Percentiles rank a stretch among this genome's conserved stretches.
Evolutionary conservation across 768 basidiomycete genomes (phyloP).

Genomic region (Hericium rajendrae): DNA sequence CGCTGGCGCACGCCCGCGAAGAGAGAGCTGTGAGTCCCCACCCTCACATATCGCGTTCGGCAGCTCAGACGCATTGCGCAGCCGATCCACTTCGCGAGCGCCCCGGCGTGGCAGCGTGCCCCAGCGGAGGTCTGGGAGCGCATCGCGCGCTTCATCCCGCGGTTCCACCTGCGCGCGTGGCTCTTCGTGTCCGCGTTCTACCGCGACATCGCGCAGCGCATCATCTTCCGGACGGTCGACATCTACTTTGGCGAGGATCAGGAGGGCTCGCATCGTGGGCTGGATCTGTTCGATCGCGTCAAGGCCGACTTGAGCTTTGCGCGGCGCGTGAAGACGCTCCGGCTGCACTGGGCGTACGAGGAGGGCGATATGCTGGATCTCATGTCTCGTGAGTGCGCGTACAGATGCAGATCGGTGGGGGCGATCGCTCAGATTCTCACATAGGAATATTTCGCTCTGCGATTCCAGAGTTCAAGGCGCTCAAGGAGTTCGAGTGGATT

Average conservation of each 20-base stretch:
- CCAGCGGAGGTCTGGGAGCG: conserved; percentile 63
- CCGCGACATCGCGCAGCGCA: conserved; percentile 52
- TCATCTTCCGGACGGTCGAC: conserved; percentile 60
- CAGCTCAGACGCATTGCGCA: conserved; percentile 3
- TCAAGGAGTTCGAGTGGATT: conserved; percentile 67
- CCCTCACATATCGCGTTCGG: not conserved
- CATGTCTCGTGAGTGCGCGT: conserved; percentile 36
- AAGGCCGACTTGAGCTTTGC: conserved; percentile 56
- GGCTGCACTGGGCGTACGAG: conserved; percentile 63
- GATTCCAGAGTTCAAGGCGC: conserved; percentile 50
- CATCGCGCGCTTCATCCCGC: conserved; percentile 51
- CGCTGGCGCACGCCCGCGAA: conserved; percentile 37
- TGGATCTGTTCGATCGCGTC: conserved; percentile 60
- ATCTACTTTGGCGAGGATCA: conserved; percentile 59
- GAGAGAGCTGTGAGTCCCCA: conserved; percentile 34
- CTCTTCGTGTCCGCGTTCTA: conserved; percentile 56
- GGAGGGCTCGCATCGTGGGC: conserved; percentile 47
- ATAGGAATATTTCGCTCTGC: conserved; percentile 53
- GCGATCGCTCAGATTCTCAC: not conserved
- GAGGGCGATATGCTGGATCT: conserved; percentile 59
- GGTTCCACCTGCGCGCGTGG: conserved; percentile 62
- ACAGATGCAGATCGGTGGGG: not conserved
- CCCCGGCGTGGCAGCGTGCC: conserved; percentile 51
- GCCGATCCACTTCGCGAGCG: conserved; percentile 43
- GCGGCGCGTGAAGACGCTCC: conserved; percentile 43